phyloP scores from a whole-genome alignment of 495 filamentous ascomycete genomes.

The Aspergillus campestris region DNA sequence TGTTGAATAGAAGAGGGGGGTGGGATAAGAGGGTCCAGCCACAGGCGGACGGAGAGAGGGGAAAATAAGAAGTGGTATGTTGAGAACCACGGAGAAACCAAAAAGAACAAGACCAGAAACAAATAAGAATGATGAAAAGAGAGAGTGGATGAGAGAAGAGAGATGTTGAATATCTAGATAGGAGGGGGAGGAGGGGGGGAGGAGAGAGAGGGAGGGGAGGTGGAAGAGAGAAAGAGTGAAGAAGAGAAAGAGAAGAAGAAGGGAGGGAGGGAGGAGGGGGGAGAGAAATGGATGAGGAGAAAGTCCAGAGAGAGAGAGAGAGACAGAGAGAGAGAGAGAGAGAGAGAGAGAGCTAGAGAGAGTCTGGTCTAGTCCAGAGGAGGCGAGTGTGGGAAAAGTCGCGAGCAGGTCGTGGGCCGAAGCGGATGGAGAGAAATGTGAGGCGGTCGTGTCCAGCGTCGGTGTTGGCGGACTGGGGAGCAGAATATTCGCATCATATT shows the following conservation, averaged over 20 bases:
- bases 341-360: conserved; percentile 9
- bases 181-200: conserved; percentile 22
- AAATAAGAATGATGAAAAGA: conserved; percentile 26
- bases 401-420: conserved; percentile 16
- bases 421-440: conserved; percentile 15
- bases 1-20: conserved; percentile 16
- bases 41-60: conserved; percentile 36
- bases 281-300: conserved; percentile 17
- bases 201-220: conserved; percentile 17
- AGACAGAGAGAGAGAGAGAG: conserved; percentile 14
- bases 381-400: conserved; percentile 9
- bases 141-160: conserved; percentile 31
- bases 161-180: conserved; percentile 22
- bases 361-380: conserved; percentile 8
- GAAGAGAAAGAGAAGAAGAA: conserved; percentile 14
- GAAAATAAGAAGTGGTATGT: conserved; percentile 24
- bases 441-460: conserved; percentile 19
- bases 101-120: conserved; percentile 16
- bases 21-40: conserved; percentile 42
- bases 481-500: not conserved
- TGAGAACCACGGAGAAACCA: conserved; percentile 16
- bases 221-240: conserved; percentile 12
- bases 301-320: conserved; percentile 23
- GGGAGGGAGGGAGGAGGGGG: conserved; percentile 22
- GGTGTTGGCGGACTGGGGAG: conserved; percentile 12